Base-by-base conservation (phyloP, 345 rosid species). In the Syzygium grande region DNA sequence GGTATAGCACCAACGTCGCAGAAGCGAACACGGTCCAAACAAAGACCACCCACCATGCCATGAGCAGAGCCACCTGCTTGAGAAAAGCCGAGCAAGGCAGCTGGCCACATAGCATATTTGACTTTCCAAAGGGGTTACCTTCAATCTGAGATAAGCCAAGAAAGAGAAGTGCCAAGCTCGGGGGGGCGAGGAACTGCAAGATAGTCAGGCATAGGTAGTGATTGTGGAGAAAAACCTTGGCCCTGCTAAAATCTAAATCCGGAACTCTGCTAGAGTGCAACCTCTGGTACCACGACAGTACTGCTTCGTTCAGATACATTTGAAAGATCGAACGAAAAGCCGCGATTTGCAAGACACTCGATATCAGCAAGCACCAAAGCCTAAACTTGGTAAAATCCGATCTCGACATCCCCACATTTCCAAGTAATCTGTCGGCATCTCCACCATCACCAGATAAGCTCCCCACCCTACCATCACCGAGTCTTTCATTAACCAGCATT, bases 21-120 rank as follows among this genome's bases (percentile, higher is more conserved):
- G 96, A 93, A 87, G 97, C 89, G 88, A 92, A 93, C 88, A 91
- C 87, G 59, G 96, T 90, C 95, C 94, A 95, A 84, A 95, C 91
- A 89, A 95, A 95, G 51, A 95, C 77, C 85, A 96, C 95, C 99
- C 98, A 96, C 99, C 99, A 97, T 87, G 99, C 94, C 95, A 97
- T 84, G 87, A 96, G 91, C 91, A 96, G 89, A 85, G 93, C 90
- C 9, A 90, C 91, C 91, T 93, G 94, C 88, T 85, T 90, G 85
- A 91, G 52, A 91, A 95, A 87, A 85, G 89, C 92, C 34, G 92
- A 89, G 90, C 96, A 95, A 87, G 97, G 92, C 86, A 92, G 89
- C 54, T 93, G 92, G 85, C 89, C 91, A 88, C 96, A 93, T 65
- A 92, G 90, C 87, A 89, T 46, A 25, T 83, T 88, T 34, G 92